phyloP scores from a whole-genome alignment of 2,329 filamentous ascomycete genomes.

The Cryphonectria parasitica region DNA sequence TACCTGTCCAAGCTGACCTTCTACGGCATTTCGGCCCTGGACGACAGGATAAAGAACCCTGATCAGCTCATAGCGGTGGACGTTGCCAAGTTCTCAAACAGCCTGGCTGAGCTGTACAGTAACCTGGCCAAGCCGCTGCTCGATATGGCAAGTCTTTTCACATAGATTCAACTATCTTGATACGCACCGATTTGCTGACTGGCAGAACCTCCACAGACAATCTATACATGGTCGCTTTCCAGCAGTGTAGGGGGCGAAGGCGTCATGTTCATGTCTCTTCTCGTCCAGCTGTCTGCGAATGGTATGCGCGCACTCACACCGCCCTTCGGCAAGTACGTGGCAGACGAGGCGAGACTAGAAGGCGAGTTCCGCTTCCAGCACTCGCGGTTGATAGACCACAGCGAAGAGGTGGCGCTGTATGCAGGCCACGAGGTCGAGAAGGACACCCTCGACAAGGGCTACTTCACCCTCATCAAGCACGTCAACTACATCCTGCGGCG shows the following conservation, averaged over 20 bases:
- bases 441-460: constrained; percentile 94
- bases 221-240: constrained; percentile 94
- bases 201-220: constrained; percentile 53
- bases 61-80: constrained; percentile 98
- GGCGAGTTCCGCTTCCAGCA: constrained; percentile 97
- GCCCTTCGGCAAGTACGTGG: constrained; percentile 96
- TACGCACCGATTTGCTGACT: constrained; percentile 24
- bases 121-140: constrained; percentile 93
- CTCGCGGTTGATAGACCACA: constrained; percentile 91
- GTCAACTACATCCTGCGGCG: constrained; percentile 92
- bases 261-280: constrained; percentile 89
- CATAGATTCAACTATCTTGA: background rate
- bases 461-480: constrained; percentile 98
- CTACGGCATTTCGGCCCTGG: constrained; percentile 91
- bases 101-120: constrained; percentile 90
- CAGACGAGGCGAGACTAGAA: constrained; percentile 91
- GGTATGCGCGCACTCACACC: constrained; percentile 94
- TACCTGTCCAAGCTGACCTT: constrained; percentile 98
- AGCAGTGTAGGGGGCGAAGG: constrained; percentile 96
- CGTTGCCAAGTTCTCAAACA: constrained; percentile 94
- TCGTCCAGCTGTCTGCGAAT: constrained; percentile 90
- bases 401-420: constrained; percentile 92
- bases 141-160: constrained; percentile 70
- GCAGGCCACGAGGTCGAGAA: constrained; percentile 92
- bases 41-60: constrained; percentile 97